Evolutionary conservation across 2,329 filamentous ascomycete species (phyloP), one percentile per base, ranked within the genome.

Genomic region (Diplodia intermedia): DNA sequence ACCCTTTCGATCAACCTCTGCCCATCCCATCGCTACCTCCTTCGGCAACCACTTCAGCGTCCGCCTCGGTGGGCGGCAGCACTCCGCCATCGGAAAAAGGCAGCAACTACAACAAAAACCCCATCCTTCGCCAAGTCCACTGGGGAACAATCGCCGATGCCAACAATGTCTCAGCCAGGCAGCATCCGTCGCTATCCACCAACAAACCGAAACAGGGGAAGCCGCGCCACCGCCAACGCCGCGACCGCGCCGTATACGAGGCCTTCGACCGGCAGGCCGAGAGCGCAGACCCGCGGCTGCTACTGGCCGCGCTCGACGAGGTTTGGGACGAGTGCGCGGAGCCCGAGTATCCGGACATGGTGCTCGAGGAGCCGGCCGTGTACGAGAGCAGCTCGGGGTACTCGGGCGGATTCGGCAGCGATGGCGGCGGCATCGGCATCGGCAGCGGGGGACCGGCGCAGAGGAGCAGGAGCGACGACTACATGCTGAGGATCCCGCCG

Each of bases 261-360:
- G 53, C 56, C 9, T 60, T 63, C 14, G 56, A 52, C 15, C 49
- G 50, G 8, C 20, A 61, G 33, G 40, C 47, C 0, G 29, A 55
- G 26, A 26, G 55, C 20, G 23, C 26, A 8, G 66, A 68, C 9
- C 49, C 56, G 23, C 33, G 56, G 33, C 29, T 62, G 14, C 31
- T 54, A 1, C 36, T 63, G 18, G 57, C 49, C 11, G 66, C 66
- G 23, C 50, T 68, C 50, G 47, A 68, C 49, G 66, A 62, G 43
- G 50, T 68, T 18, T 62, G 56, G 56, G 56, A 62, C 47, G 66
- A 68, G 31, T 43, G 23, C 31, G 49, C 18, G n/a, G 33, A 62
- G 12, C 49, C 66, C 4, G 66, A 63, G 26, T 68, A 68, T 18
- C 56, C 49, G 36, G 66, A 68, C 66, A 68, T 68, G 66, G 66